Percentiles rank a stretch among this genome's conserved stretches.
These are phyloP conservation scores for Incumbomyces delicatus DNA, from an alignment of 2,329 filamentous ascomycete genomes.

Conservation along the genomic window DNA sequence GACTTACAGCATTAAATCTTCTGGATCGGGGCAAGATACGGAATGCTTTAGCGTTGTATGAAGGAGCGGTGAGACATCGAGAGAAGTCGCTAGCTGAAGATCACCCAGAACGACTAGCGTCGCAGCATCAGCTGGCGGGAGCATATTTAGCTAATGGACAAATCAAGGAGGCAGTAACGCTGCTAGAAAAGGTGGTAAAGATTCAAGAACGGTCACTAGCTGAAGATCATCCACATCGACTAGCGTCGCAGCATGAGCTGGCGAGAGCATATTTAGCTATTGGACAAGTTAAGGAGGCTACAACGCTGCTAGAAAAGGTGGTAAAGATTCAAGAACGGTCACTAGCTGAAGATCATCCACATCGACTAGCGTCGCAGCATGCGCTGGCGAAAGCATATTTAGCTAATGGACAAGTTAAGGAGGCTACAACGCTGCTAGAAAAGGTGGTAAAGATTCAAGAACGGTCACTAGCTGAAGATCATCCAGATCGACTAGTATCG, in stretches of 20 bases:
- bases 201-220: conserved; percentile 20
- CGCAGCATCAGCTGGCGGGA: conserved; percentile 13
- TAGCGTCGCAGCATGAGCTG: conserved; percentile 8
- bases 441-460: conserved; percentile 18
- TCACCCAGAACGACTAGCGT: conserved; percentile 19
- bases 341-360: conserved; percentile 21
- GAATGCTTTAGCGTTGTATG: too few relatives aligned
- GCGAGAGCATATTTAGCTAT: conserved; percentile 14
- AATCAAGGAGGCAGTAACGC: conserved; percentile 14
- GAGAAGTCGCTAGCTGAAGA: conserved; percentile 20
- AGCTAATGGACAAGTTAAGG: conserved; percentile 12
- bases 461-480: conserved; percentile 20
- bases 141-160: conserved; percentile 14
- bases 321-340: conserved; percentile 18
- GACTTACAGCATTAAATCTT: not conserved
- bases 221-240: conserved; percentile 21
- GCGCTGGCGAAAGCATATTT: conserved; percentile 15
- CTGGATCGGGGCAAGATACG: too few relatives aligned
- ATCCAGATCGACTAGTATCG: conserved; percentile 15
- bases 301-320: conserved; percentile 16
- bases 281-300: conserved; percentile 15
- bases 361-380: conserved; percentile 13
- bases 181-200: conserved; percentile 17
- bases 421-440: conserved; percentile 16
- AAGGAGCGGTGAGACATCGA: conserved; percentile 7